phyloP scores from a whole-genome alignment of 2,329 filamentous ascomycete genomes.

The Diaporthe ampelina region DNA sequence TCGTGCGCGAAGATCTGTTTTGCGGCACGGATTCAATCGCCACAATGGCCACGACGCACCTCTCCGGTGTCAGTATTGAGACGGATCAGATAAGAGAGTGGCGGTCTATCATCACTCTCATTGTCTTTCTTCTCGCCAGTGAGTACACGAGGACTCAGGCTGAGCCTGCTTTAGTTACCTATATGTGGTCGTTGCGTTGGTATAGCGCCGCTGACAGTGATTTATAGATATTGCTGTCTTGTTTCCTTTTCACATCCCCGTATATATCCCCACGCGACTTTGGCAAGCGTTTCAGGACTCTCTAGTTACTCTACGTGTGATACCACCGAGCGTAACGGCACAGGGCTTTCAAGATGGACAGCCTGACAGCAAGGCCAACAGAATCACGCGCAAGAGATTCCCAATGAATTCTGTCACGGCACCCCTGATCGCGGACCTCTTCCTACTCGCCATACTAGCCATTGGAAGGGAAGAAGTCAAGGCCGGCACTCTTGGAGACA shows the following conservation, averaged over 20 bases:
- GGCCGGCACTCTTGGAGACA: constrained; percentile 75
- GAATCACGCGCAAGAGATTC: constrained; percentile 1
- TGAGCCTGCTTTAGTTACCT: not conserved
- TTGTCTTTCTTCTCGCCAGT: constrained; percentile 80
- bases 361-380: not conserved
- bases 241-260: constrained; percentile 1
- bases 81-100: constrained; percentile 72
- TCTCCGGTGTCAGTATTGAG: constrained; percentile 53
- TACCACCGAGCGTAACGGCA: not conserved
- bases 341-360: not conserved
- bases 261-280: not conserved
- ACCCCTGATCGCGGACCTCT: constrained; percentile 78
- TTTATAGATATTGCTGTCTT: constrained; percentile 8
- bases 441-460: constrained; percentile 78
- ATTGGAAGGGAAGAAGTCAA: constrained; percentile 77
- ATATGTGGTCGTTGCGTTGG: not conserved
- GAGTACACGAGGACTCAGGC: constrained; percentile 49
- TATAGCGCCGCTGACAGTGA: not conserved
- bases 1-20: no score
- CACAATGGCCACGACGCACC: not conserved
- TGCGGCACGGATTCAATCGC: not conserved
- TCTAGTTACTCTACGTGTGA: constrained; percentile 2
- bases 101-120: constrained; percentile 78
- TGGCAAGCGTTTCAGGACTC: not conserved
- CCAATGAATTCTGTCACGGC: constrained; percentile 60